These are phyloP conservation scores for Ceratobasidium sp. DNA, from an alignment of 1,284 basidiomycete genomes.

Conservation along the genomic window DNA sequence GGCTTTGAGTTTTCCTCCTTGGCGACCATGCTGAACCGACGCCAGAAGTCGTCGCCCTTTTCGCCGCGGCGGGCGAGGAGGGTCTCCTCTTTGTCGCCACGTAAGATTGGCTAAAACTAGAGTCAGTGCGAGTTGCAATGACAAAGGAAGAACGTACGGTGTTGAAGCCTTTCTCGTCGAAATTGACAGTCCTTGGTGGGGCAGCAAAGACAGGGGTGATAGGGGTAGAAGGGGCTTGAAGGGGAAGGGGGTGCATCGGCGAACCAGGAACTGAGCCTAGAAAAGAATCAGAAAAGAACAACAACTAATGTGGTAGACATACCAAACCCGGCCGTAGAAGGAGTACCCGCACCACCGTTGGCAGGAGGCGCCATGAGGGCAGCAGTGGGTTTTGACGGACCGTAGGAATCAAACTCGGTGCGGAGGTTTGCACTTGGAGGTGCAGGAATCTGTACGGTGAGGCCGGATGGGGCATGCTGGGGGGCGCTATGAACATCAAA, in stretches of 20 bases:
- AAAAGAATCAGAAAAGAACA: slow-evolving; percentile 53
- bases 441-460: slow-evolving; percentile 30
- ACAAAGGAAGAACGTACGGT: slow-evolving; percentile 14
- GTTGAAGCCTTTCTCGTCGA: slow-evolving; percentile 53
- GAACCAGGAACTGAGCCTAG: slow-evolving; percentile 51
- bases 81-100: slow-evolving; percentile 73
- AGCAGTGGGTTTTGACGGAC: slow-evolving; percentile 25
- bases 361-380: slow-evolving; percentile 41
- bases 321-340: slow-evolving; percentile 42
- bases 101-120: slow-evolving; percentile 63
- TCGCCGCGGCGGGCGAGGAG: slow-evolving; percentile 70
- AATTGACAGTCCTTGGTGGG: slow-evolving; percentile 64
- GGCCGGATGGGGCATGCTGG: neutral
- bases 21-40: slow-evolving; percentile 82
- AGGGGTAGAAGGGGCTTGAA: slow-evolving; percentile 77
- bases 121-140: neutral
- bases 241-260: slow-evolving; percentile 68
- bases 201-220: slow-evolving; percentile 80
- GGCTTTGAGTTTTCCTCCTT: slow-evolving; percentile 66
- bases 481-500: slow-evolving; percentile 31
- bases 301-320: slow-evolving; percentile 45
- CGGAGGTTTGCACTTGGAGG: slow-evolving; percentile 36
- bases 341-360: slow-evolving; percentile 39
- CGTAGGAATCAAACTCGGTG: slow-evolving; percentile 26
- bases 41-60: slow-evolving; percentile 83